These are phyloP conservation scores for Zopfia rhizophila DNA, from an alignment of 2,329 filamentous ascomycete species.

Conservation along the genomic window DNA sequence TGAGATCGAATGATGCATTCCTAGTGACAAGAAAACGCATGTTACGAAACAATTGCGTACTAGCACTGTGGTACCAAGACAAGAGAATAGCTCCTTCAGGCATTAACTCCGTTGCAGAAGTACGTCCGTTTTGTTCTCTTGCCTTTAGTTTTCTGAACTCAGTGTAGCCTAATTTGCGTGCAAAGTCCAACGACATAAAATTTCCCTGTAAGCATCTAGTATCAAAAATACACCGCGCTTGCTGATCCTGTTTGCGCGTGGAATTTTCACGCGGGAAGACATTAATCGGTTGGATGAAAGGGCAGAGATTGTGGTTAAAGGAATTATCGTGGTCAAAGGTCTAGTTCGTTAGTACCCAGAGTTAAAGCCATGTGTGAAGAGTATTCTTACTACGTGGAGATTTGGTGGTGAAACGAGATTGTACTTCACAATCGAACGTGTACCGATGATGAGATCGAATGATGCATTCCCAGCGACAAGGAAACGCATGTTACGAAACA, in stretches of 20 bases:
- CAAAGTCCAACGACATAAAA: constrained; percentile 12
- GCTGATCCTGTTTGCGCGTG: too few relatives aligned
- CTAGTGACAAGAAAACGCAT: constrained; percentile 17
- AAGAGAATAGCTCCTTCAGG: constrained; percentile 12
- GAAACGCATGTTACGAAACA: constrained; percentile 13
- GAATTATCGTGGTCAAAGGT: too few relatives aligned
- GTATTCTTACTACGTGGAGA: too few relatives aligned
- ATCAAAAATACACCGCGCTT: constrained; percentile 11
- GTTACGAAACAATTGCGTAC: constrained; percentile 1
- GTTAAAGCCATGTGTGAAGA: too few relatives aligned
- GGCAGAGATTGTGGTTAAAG: too few relatives aligned
- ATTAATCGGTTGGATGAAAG: too few relatives aligned
- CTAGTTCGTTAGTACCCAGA: too few relatives aligned
- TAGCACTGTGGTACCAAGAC: constrained; percentile 15
- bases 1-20: constrained; percentile 5
- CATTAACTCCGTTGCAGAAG: background rate
- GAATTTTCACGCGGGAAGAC: too few relatives aligned
- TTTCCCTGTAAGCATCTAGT: constrained; percentile 11
- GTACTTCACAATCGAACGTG: constrained; percentile 3
- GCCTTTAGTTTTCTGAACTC: constrained; percentile 2
- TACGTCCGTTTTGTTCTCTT: constrained; percentile 7
- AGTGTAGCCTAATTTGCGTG: constrained; percentile 2
- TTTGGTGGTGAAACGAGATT: constrained; percentile 7
- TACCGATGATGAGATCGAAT: constrained; percentile 8
- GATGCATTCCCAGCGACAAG: constrained; percentile 9